These are phyloP conservation scores for Phytophthora pini DNA, from an alignment of 352 stramenopile genomes.

Conservation along the genomic window DNA sequence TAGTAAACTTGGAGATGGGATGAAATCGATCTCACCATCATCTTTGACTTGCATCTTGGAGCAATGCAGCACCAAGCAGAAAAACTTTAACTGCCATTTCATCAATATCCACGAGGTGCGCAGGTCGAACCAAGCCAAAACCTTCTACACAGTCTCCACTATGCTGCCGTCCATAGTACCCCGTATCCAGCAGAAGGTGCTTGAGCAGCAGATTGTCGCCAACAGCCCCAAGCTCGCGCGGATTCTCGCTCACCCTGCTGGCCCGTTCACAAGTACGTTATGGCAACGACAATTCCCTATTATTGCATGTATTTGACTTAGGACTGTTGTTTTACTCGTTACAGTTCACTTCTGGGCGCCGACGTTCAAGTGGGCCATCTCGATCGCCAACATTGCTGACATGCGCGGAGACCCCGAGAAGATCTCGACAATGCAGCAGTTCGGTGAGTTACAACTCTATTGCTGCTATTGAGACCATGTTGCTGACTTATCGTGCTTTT, in stretches of 20 bases:
- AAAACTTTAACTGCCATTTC: conserved; percentile 12
- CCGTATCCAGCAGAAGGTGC: conserved; percentile 74
- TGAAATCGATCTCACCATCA: conserved; percentile 3
- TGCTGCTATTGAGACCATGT: background rate
- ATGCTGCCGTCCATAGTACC: conserved; percentile 77
- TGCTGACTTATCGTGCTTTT: conserved; percentile 9
- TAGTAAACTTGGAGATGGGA: conserved; percentile 29
- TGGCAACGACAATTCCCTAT: background rate
- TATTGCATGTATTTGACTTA: background rate
- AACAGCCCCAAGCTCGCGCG: conserved; percentile 65
- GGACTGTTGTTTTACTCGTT: background rate
- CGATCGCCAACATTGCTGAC: conserved; percentile 85
- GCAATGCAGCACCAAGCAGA: conserved; percentile 19
- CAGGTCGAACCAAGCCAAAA: conserved; percentile 11
- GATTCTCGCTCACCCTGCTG: conserved; percentile 79
- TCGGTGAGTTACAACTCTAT: conserved; percentile 27
- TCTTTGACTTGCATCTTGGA: background rate
- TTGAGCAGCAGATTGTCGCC: conserved; percentile 70
- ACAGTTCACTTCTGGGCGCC: conserved; percentile 90
- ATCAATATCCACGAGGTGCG: conserved; percentile 7
- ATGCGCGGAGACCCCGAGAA: conserved; percentile 80
- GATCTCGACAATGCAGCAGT: conserved; percentile 80
- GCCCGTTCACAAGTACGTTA: conserved; percentile 81
- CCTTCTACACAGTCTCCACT: conserved; percentile 2
- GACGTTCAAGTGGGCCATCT: conserved; percentile 89